Percentiles rank a stretch among this genome's conserved stretches.
Conservation (phyloP, 2,329 filamentous ascomycete genomes). For the Epicoccum nigrum region DNA sequence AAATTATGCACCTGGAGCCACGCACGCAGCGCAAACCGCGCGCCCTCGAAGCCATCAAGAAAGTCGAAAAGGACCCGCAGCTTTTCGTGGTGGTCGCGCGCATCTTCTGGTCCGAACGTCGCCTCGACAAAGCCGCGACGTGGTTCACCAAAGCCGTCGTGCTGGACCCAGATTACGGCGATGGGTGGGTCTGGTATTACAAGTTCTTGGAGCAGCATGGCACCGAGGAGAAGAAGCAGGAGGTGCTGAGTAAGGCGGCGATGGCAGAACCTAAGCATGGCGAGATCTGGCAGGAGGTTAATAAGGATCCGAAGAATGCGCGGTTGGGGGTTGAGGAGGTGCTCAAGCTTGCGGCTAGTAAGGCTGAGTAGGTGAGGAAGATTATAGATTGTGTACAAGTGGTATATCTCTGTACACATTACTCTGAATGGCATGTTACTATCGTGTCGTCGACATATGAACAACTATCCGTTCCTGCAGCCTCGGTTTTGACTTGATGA, state of each 20-base stretch:
- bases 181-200: slow-evolving; percentile 98
- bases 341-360: slow-evolving; percentile 74
- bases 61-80: slow-evolving; percentile 88
- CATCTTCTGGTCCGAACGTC: slow-evolving; percentile 94
- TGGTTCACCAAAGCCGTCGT: slow-evolving; percentile 98
- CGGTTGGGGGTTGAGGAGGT: slow-evolving; percentile 78
- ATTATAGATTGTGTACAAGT: not conserved
- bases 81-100: slow-evolving; percentile 91
- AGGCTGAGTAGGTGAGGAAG: slow-evolving; percentile 51
- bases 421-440: not conserved
- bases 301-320: slow-evolving; percentile 85
- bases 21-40: slow-evolving; percentile 92
- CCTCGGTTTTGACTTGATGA: no score
- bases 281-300: slow-evolving; percentile 85
- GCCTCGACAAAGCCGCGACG: slow-evolving; percentile 88
- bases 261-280: slow-evolving; percentile 89
- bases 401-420: no score
- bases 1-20: slow-evolving; percentile 91
- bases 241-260: slow-evolving; percentile 81
- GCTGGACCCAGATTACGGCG: slow-evolving; percentile 83
- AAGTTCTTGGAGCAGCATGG: slow-evolving; percentile 92
- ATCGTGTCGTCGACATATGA: no score
- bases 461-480: no score
- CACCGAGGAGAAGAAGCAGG: slow-evolving; percentile 87
- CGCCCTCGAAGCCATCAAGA: slow-evolving; percentile 93